Evolutionary conservation across 202 grass and related monocot genomes (phyloP), one percentile per base, ranked within the genome.

Genomic region (Setaria viridis): DNA sequence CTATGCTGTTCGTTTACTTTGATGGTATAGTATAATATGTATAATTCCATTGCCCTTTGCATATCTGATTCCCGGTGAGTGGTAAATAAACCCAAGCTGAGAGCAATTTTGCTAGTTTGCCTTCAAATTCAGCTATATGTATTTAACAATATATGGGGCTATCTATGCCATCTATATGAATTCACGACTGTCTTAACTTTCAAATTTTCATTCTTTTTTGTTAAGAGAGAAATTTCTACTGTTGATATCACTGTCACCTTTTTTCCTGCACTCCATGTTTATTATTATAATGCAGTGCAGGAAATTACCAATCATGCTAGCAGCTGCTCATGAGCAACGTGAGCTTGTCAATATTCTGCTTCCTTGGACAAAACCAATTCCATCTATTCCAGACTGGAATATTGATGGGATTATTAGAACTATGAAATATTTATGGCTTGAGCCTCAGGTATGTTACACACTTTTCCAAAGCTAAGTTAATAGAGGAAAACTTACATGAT

Each of bases 341-440:
- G 84, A 85, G 59, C 43, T 84, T 78, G 88, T 93, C 14, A 77
- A 93, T 79, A 85, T 76, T 74, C 49, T 93, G 41, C 87, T 93
- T 72, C 85, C 87, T 82, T 8, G 14, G 83, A 90, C 91, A 64
- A 69, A 71, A 60, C 87, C 84, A 46, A 78, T 93, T 76, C 57
- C 63, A 77, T 55, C 69, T 25, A 10, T 87, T 16, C 46, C 62
- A 69, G 64, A 75, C 67, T 90, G 91, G 87, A 90, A 39, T 45
- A 41, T 87, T 56, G 81, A 46, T 46, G 43, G 43, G 43, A 46
- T 93, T 67, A 77, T 93, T 57, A 85, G 32, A 55, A 48, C 81
- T 37, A 76, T 78, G 82, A 64, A 76, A 42, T 69, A 67, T 37
- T 37, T 75, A 56, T 8, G 3, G 35, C 69, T 79, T 0, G 10